Percentiles rank a stretch among this genome's conserved stretches.
Evolutionary conservation across 306 rosid species (phyloP).

Genomic region (Quillaja saponaria): DNA sequence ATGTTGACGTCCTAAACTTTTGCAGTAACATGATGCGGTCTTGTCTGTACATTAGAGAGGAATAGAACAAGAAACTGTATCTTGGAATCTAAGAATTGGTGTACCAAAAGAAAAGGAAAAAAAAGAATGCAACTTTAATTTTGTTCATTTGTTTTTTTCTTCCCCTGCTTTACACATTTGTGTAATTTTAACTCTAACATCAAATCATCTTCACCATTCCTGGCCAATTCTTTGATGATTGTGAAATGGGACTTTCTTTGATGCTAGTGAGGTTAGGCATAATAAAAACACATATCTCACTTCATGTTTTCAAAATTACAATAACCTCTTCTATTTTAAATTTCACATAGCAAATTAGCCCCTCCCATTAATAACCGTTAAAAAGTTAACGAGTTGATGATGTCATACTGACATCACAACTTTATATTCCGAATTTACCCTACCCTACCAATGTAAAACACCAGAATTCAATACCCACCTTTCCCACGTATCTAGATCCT

Average conservation of each 20-base stretch:
- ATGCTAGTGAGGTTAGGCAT: too few relatives aligned
- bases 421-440: too few relatives aligned
- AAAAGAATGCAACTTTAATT: slow-evolving; percentile 26
- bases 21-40: slow-evolving; percentile 16
- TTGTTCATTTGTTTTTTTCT: slow-evolving; percentile 15
- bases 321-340: not conserved
- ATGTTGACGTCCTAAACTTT: slow-evolving; percentile 32
- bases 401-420: too few relatives aligned
- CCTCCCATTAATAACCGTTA: too few relatives aligned
- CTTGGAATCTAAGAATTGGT: not conserved
- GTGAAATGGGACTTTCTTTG: slow-evolving; percentile 3
- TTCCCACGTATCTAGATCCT: too few relatives aligned
- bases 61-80: slow-evolving; percentile 20
- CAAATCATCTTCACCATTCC: slow-evolving; percentile 22
- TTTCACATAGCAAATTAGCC: too few relatives aligned
- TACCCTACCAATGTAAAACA: too few relatives aligned
- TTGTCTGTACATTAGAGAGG: slow-evolving; percentile 30
- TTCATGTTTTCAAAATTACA: slow-evolving; percentile 9
- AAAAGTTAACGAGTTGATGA: too few relatives aligned
- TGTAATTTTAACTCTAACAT: slow-evolving; percentile 32
- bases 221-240: not conserved
- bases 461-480: too few relatives aligned
- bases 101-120: too few relatives aligned
- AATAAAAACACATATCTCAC: slow-evolving; percentile 1
- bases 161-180: not conserved